These are phyloP conservation scores for Trypanosomatidae sp. DNA, from an alignment of 208 protist species.

Conservation along the genomic window DNA sequence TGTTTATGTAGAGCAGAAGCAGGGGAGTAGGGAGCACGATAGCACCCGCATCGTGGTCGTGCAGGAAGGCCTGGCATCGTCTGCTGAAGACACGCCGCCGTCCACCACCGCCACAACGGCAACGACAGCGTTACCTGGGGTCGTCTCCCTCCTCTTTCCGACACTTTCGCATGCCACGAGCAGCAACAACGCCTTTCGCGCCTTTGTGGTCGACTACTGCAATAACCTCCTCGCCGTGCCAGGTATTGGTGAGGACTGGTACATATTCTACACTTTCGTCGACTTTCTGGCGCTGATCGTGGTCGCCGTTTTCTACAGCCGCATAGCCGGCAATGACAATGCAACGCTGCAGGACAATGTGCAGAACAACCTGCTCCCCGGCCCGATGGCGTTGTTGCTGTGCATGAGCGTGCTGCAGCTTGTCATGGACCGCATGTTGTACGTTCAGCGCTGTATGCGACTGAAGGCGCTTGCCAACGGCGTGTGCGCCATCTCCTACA, in stretches of 20 bases:
- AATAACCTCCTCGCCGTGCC: slow-evolving; percentile 38
- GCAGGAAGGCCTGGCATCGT: background rate
- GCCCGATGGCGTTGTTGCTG: slow-evolving; percentile 64
- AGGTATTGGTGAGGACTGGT: slow-evolving; percentile 63
- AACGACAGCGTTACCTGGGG: background rate
- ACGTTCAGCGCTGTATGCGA: slow-evolving; percentile 44
- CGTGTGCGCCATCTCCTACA: slow-evolving; percentile 38
- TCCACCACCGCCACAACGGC: slow-evolving; percentile 21
- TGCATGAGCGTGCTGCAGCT: slow-evolving; percentile 58
- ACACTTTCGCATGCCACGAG: background rate
- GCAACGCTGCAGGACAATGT: slow-evolving; percentile 63
- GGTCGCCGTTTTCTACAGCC: slow-evolving; percentile 53
- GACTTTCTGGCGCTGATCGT: slow-evolving; percentile 54
- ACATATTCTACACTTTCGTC: slow-evolving; percentile 53
- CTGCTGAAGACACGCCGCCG: background rate
- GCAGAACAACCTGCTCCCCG: slow-evolving; percentile 68
- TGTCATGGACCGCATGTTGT: slow-evolving; percentile 75
- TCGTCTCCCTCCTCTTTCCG: background rate
- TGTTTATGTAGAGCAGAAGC: slow-evolving; percentile 15
- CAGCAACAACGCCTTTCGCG: background rate
- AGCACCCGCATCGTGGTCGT: background rate
- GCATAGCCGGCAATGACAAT: slow-evolving; percentile 39
- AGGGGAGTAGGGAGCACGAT: background rate
- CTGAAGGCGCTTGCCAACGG: slow-evolving; percentile 58
- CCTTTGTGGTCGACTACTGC: slow-evolving; percentile 14